These are phyloP conservation scores for Vitis rotundifolia DNA, from an alignment of 164 flowering plant species.

Conservation along the genomic window DNA sequence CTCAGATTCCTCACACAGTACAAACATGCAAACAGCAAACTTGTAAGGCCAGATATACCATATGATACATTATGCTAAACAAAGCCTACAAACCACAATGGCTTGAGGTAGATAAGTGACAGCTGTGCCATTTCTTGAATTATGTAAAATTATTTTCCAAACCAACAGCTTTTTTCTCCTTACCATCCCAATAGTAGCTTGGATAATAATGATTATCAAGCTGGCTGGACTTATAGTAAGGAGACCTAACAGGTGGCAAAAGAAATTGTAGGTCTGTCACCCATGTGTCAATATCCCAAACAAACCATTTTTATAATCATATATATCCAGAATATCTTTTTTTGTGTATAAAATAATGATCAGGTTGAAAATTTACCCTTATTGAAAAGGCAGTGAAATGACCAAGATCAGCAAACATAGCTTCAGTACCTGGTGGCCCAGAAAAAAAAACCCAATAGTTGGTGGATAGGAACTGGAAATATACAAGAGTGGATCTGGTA, in stretches of 20 bases:
- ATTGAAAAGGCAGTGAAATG: conserved; percentile 70
- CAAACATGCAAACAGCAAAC: neutral
- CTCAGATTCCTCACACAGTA: neutral
- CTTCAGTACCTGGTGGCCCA: conserved; percentile 69
- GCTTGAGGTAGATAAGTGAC: neutral
- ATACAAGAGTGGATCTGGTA: neutral
- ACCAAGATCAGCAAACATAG: conserved; percentile 93
- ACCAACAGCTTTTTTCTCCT: neutral
- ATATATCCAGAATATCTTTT: neutral
- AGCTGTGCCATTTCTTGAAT: neutral
- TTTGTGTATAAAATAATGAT: neutral
- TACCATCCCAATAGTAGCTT: neutral
- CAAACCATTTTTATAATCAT: neutral
- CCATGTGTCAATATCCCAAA: neutral
- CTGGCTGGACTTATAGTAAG: neutral
- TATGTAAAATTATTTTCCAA: neutral
- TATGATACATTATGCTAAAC: neutral
- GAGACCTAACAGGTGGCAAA: neutral
- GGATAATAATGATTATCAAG: neutral
- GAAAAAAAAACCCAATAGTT: conserved; percentile 1
- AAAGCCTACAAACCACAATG: neutral
- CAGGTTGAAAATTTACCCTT: conserved; percentile 40
- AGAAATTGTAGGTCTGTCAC: neutral
- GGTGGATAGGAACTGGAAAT: no score
- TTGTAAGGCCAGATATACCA: no score